These are phyloP conservation scores for Magnolia changhungtana DNA, from an alignment of 164 flowering plant genomes.

Conservation along the genomic window DNA sequence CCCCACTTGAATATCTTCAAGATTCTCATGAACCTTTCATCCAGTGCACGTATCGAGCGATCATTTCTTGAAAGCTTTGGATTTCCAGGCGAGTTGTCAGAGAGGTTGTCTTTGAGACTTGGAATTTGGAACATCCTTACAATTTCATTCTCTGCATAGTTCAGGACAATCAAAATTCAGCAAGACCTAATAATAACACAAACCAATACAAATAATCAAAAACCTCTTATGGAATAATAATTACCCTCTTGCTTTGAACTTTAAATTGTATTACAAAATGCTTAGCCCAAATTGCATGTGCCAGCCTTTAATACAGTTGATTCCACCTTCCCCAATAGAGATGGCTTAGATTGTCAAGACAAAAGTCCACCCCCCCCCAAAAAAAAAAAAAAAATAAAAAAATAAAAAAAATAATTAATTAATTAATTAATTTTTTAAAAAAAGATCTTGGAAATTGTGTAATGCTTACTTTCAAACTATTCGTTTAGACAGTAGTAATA, in stretches of 20 bases:
- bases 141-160: slow-evolving; percentile 64
- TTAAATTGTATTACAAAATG: not conserved
- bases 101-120: slow-evolving; percentile 23
- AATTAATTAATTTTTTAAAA: too few species aligned
- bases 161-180: slow-evolving; percentile 1
- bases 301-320: not conserved
- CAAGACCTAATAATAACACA: not conserved
- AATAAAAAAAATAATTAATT: too few species aligned
- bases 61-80: slow-evolving; percentile 19
- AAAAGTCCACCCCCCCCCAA: too few species aligned
- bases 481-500: too few species aligned
- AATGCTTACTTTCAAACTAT: too few species aligned
- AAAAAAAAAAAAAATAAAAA: too few species aligned
- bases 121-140: slow-evolving; percentile 70
- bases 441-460: too few species aligned
- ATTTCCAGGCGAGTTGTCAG: slow-evolving; percentile 13
- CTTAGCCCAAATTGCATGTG: not conserved
- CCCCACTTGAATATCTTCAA: slow-evolving; percentile 98
- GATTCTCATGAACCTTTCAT: slow-evolving; percentile 88
- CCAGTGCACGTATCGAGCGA: slow-evolving; percentile 49
- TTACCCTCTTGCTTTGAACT: not conserved
- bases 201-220: not conserved
- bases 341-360: too few species aligned
- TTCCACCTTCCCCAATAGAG: too few species aligned
- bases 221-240: not conserved